phyloP scores from a whole-genome alignment of 208 protist species.

The Wallacemonas collosoma region DNA sequence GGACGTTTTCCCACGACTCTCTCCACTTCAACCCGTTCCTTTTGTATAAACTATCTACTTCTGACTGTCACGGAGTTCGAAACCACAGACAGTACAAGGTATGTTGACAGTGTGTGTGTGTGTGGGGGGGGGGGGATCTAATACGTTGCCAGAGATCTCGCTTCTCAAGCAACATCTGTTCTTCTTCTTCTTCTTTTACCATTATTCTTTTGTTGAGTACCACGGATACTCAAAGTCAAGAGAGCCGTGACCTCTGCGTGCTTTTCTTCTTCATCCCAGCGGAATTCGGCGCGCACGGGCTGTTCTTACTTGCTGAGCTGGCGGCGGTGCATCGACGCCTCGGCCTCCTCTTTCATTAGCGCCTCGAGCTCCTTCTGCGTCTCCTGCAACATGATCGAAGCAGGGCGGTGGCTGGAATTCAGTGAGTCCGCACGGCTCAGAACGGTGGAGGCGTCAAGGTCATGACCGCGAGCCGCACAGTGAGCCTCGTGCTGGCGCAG shows the following conservation, averaged over 20 bases:
- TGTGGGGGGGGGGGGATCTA: no score
- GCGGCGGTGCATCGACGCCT: constrained; percentile 11
- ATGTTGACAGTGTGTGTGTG: no score
- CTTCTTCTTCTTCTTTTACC: no score
- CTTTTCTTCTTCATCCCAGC: constrained; percentile 11
- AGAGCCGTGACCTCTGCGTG: neutral
- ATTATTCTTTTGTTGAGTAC: no score
- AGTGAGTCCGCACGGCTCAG: constrained; percentile 12
- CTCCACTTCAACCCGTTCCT: no score
- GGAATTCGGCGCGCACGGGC: neutral
- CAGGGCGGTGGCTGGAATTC: constrained; percentile 32
- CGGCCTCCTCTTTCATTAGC: constrained; percentile 61
- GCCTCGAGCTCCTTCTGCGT: constrained; percentile 65
- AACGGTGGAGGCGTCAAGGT: constrained; percentile 1
- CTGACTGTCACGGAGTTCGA: no score
- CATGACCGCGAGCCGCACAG: constrained; percentile 30
- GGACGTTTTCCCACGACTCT: no score
- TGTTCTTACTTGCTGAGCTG: neutral
- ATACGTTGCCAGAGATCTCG: no score
- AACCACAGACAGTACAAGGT: no score
- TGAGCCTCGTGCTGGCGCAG: constrained; percentile 30
- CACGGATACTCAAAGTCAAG: no score
- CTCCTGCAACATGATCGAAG: constrained; percentile 64
- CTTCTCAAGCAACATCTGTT: no score
- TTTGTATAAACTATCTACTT: no score